Base-by-base conservation (phyloP, 306 rosid genomes). In the Begonia fuchsioides region DNA sequence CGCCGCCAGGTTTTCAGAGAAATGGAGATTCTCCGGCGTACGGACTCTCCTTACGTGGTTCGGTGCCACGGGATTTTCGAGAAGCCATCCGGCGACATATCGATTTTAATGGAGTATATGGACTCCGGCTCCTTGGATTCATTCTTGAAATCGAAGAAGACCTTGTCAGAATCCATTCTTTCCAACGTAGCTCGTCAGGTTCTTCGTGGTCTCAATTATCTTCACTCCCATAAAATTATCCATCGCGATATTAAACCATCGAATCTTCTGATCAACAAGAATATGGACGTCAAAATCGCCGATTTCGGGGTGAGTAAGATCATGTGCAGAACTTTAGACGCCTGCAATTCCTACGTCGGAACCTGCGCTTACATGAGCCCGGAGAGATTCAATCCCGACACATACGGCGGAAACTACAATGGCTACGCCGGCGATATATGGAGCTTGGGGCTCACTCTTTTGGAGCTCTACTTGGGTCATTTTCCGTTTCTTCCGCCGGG, bases 221-320 rank as follows among this genome's bases (percentile, higher is more conserved):
- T 88, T 17, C 97, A 88, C 72, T 60, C 76, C 12, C 86, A 73
- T 60, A 81, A 78, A 15, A 81, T 88, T 53, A 72, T 83, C 0
- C 96, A 88, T 63, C 93, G 96, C 0, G 96, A 88, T 32, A 75
- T 88, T 2, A 88, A 88, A 12, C 96, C 96, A 0, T 53, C 95
- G 0, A 88, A 88, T 54, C 77, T 88, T 1, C 26, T 88, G 10
- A 82, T 83, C 13, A 78, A 76, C 44, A 19, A 44, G 3, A 26
- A 66, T 3, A 69, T 71, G 69, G 81, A 76, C 6, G 88, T 88
- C 12, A 88, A 88, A 39, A 83, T 88, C 3, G 86, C 86, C 1
- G 97, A 88, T 20, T 88, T 88, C n/a, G 97, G 97, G 0, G 97
- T 88, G 0, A 78, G 97, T 52, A 88, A 84, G 6, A 52, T 81